phyloP scores from a whole-genome alignment of 2,329 filamentous ascomycete species.

The Lasiodiplodia gonubiensis region DNA sequence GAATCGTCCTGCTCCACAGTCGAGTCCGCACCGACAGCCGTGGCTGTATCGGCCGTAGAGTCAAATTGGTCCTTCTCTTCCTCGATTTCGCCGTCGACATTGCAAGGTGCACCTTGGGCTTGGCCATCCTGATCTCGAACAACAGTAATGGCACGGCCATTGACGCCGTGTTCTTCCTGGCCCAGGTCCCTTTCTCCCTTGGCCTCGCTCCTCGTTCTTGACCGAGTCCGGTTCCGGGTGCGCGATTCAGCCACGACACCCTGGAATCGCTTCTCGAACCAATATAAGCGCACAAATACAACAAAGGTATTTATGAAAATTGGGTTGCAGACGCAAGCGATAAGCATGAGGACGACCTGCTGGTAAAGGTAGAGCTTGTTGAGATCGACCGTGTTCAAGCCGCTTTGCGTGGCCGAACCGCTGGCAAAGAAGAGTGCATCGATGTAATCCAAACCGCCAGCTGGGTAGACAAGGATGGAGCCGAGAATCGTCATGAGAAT shows the following conservation, averaged over 20 bases:
- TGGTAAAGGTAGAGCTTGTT: conserved; percentile 56
- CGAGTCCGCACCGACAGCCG: not conserved
- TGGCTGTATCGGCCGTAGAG: conserved; percentile 3
- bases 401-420: conserved; percentile 88
- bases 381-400: conserved; percentile 76
- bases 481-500: conserved; percentile 73
- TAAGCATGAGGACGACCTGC: conserved; percentile 56
- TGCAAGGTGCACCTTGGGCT: conserved; percentile 59
- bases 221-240: conserved; percentile 68
- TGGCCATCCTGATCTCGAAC: conserved; percentile 62
- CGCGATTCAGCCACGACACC: conserved; percentile 77
- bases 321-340: conserved; percentile 47
- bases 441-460: conserved; percentile 72
- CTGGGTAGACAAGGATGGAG: conserved; percentile 77
- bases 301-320: conserved; percentile 66
- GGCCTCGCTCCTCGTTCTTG: conserved; percentile 55
- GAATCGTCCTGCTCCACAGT: conserved; percentile 13
- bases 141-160: conserved; percentile 69
- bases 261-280: conserved; percentile 97
- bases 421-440: conserved; percentile 89
- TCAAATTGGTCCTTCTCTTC: conserved; percentile 35
- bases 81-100: conserved; percentile 60
- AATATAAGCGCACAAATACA: conserved; percentile 91
- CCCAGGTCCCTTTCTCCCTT: conserved; percentile 52
- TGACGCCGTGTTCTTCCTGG: conserved; percentile 67